Evolutionary conservation across 495 filamentous ascomycete species (phyloP), one percentile per base, ranked within the genome.

Genomic region (Annulohypoxylon moriforme): DNA sequence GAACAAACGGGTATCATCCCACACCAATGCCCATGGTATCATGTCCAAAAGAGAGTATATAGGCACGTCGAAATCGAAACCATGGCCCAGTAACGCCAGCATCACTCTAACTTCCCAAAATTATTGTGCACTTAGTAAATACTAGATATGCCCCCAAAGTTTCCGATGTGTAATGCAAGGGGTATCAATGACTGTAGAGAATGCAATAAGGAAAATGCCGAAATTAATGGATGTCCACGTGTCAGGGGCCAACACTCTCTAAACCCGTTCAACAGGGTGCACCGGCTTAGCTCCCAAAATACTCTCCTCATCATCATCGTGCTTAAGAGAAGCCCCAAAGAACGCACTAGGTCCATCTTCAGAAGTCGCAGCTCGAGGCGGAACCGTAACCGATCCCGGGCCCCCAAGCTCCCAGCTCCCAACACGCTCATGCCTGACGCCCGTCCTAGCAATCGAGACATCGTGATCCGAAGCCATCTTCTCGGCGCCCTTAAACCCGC

Each of bases 381-480:
- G 64, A 4, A 25, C 14, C 0, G 42, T 16, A n/a, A 61, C 25
- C 20, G 33, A 25, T 14, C 56, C 42, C 0, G 67, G 61, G 4
- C 42, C 63, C 1, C 71, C 63, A 7, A 83, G 68, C 57, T 83
- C 81, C 81, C 81, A 83, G 61, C 81, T 83, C 14, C 81, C 81
- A 7, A 78, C 71, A 2, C 80, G 71, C 53, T 81, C 81, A 8
- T 82, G 78, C 8, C 74, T 60, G 5, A 42, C 58, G 2, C 81
- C 81, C n/a, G 68, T 60, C 25, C 67, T 73, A 9, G 72, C 75
- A 31, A 76, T 72, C 4, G 77, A 76, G 1, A 82, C 60, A 56
- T 83, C 81, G 3, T 67, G 69, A 59, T 83, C 81, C 47, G 72
- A 75, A 10, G 68, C 75, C 73, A 76, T 80, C 67, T 79, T 81